phyloP scores from a whole-genome alignment of 441 rosid species.

The Dalechampia spathulata region DNA sequence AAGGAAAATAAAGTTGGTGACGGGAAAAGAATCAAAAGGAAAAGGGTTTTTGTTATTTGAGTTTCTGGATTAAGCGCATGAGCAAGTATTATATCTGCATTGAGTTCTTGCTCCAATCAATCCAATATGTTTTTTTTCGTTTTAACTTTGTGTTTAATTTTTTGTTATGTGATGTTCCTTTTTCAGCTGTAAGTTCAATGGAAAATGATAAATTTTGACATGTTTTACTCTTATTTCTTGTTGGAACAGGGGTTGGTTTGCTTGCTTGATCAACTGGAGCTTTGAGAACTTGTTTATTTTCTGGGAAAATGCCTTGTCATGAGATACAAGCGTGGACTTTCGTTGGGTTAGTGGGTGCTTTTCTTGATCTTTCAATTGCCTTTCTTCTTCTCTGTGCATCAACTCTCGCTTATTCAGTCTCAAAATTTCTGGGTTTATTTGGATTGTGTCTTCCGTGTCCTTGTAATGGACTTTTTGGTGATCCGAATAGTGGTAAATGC shows the following conservation, averaged over 20 bases:
- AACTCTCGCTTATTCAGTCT: constrained; percentile 40
- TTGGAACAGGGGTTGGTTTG: neutral
- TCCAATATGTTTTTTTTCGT: neutral
- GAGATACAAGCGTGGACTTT: constrained; percentile 60
- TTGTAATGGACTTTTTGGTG: constrained; percentile 48
- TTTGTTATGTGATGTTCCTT: too few species aligned
- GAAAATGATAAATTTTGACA: neutral
- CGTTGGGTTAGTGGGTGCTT: constrained; percentile 56
- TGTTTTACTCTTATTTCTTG: neutral
- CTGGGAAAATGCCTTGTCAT: constrained; percentile 35
- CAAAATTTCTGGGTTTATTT: constrained; percentile 47
- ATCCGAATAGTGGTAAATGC: constrained; percentile 27
- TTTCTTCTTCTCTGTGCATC: constrained; percentile 53
- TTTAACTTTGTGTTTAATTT: neutral
- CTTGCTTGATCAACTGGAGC: neutral
- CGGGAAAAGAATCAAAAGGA: too few species aligned
- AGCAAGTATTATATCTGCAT: neutral
- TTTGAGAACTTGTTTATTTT: neutral
- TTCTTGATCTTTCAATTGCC: constrained; percentile 55
- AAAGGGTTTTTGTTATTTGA: neutral
- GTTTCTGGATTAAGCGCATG: neutral
- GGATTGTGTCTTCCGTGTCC: constrained; percentile 60
- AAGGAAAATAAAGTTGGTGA: neutral
- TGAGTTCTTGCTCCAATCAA: too few species aligned
- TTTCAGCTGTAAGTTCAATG: neutral